phyloP scores from a whole-genome alignment of 345 rosid genomes.

The Populus euphratica region DNA sequence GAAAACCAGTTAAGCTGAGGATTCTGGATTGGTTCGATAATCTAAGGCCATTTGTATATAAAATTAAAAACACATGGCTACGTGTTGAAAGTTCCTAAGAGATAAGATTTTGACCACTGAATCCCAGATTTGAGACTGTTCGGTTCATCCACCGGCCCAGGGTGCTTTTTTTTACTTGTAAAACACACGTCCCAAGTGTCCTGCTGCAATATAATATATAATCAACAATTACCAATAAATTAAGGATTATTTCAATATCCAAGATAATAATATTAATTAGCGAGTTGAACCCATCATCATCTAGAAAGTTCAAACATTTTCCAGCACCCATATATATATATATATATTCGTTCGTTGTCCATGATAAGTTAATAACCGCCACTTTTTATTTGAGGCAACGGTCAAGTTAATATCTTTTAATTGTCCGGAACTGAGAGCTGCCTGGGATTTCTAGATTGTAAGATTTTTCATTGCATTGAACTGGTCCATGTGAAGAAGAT shows the following conservation, averaged over 20 bases:
- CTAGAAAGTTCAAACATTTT: background rate
- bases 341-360: background rate
- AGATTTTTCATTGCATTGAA: background rate
- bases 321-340: too few relatives aligned
- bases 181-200: background rate
- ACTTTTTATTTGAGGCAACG: background rate
- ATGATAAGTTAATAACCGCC: background rate
- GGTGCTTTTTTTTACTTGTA: background rate
- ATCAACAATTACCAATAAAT: background rate
- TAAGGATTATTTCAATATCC: background rate
- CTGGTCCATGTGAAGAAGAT: background rate
- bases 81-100: slow-evolving; percentile 9
- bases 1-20: too few relatives aligned
- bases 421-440: background rate
- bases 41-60: background rate
- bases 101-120: slow-evolving; percentile 18
- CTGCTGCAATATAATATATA: slow-evolving; percentile 7
- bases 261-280: background rate
- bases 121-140: background rate
- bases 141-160: background rate
- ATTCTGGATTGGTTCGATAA: too few relatives aligned
- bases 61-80: slow-evolving; percentile 8
- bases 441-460: background rate
- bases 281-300: background rate
- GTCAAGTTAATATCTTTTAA: background rate